Evolutionary conservation across 2,329 filamentous ascomycete genomes (phyloP), one percentile per base, ranked within the genome.

Genomic region (Akanthomyces muscarius): DNA sequence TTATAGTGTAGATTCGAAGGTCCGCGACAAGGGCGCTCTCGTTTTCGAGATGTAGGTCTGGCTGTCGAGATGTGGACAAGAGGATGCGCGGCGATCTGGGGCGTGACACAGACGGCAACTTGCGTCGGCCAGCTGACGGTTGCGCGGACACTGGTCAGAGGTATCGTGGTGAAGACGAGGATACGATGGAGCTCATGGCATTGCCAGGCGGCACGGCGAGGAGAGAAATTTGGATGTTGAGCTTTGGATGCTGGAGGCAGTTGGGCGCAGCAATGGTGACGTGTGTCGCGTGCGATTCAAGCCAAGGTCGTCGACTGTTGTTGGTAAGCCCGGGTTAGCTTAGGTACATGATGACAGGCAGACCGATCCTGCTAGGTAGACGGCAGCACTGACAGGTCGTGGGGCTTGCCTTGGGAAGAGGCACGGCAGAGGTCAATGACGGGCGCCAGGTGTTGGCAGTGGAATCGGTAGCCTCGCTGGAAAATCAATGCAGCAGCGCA

Each of bases 221-320:
- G 36, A 28, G 21, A 38, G 44, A 45, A n/a, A 21, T 16, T 28
- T 10, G n/a, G 14, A 8, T 30, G 25, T 5, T 30, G 5, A n/a
- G 52, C 4, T 30, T n/a, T 33, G 4, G 16, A 16, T 51, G 33
- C 16, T 51, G 47, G 36, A 30, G 38, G 50, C 21, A 23, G 47
- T 45, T 23, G 25, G 36, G 38, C 23, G 38, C 36, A 30, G 38
- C 30, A 51, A n/a, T n/a, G 21, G 48, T 44, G 45, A 50, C 21
- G 55, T 58, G 58, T 55, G 48, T 61, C 59, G 59, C 59, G 59
- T 61, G 59, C 59, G 36, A 53, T 51, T 33, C 10, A 33, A 53
- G 36, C 10, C 47, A 45, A 53, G 38, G 48, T 48, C n/a, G 48
- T 61, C 33, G 28, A 48, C 30, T 61, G 59, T 41, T 48, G 50